A percentile compares a stretch with the other conserved stretches of the same genome.
These are phyloP conservation scores for Tuctoria greenei DNA, from an alignment of 176 grass and related monocot genomes.

Conservation along the genomic window DNA sequence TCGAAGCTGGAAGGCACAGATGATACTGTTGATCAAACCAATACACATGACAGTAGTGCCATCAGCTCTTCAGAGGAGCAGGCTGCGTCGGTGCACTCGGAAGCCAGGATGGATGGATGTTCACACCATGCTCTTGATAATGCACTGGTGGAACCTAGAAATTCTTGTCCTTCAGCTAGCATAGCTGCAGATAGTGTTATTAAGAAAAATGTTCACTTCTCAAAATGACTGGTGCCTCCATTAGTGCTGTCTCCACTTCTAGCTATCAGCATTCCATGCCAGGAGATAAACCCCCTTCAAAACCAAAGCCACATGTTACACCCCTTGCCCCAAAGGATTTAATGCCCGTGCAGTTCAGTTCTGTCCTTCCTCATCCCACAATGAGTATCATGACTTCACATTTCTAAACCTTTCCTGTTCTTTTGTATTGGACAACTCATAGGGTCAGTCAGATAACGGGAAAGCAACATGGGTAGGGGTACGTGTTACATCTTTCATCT, in stretches of 20 bases:
- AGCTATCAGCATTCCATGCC: slow-evolving; percentile 32
- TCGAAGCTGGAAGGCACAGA: slow-evolving; percentile 23
- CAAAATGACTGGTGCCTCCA: slow-evolving; percentile 26
- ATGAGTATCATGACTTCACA: background rate
- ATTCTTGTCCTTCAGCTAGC: background rate
- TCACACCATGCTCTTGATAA: slow-evolving; percentile 18
- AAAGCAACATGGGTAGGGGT: slow-evolving; percentile 81
- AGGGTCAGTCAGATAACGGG: slow-evolving; percentile 71
- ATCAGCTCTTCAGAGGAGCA: slow-evolving; percentile 28
- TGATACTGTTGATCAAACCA: slow-evolving; percentile 24
- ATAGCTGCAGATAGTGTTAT: slow-evolving; percentile 24
- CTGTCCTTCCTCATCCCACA: slow-evolving; percentile 43
- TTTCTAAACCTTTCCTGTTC: background rate
- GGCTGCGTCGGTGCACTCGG: slow-evolving; percentile 1
- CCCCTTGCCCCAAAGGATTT: slow-evolving; percentile 58
- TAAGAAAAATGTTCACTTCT: slow-evolving; percentile 27
- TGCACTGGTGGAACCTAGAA: slow-evolving; percentile 24
- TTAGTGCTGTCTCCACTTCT: slow-evolving; percentile 20
- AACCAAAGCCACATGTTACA: slow-evolving; percentile 37
- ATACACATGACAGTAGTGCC: background rate
- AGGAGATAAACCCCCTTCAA: slow-evolving; percentile 22
- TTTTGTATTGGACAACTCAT: background rate
- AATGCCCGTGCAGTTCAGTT: slow-evolving; percentile 64
- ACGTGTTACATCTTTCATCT: slow-evolving; percentile 19
- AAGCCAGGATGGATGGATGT: too few species aligned